Evolutionary conservation across 2,329 filamentous ascomycete genomes (phyloP).

Genomic region (Cryphonectria naterciae): DNA sequence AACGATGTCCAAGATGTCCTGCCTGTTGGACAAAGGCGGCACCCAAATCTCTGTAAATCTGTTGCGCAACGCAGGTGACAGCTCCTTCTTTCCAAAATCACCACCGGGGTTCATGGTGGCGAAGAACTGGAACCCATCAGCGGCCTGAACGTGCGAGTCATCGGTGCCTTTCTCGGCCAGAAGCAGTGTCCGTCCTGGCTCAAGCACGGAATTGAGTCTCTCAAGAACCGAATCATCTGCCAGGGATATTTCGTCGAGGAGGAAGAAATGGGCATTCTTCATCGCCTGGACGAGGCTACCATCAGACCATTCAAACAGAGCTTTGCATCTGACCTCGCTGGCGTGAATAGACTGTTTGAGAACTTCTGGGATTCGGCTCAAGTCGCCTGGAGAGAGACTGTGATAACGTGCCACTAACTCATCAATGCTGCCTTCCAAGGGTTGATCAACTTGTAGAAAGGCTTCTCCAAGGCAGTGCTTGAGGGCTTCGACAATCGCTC

Average conservation of each 20-base stretch:
- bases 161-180: slow-evolving; percentile 91
- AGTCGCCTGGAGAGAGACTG: slow-evolving; percentile 48
- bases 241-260: slow-evolving; percentile 96
- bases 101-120: slow-evolving; percentile 99
- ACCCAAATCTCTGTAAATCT: slow-evolving; percentile 99
- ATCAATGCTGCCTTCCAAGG: slow-evolving; percentile 50
- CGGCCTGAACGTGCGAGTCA: slow-evolving; percentile 77
- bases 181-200: slow-evolving; percentile 82
- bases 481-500: slow-evolving; percentile 70
- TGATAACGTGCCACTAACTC: slow-evolving; percentile 65
- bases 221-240: slow-evolving; percentile 97
- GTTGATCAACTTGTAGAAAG: slow-evolving; percentile 45
- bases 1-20: slow-evolving; percentile 89
- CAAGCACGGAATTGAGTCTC: slow-evolving; percentile 92
- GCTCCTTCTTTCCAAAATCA: slow-evolving; percentile 96
- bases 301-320: slow-evolving; percentile 95
- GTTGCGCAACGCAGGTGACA: slow-evolving; percentile 92
- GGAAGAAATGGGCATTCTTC: slow-evolving; percentile 85
- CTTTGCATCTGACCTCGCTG: slow-evolving; percentile 69
- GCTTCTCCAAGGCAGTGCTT: slow-evolving; percentile 60
- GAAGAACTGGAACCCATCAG: slow-evolving; percentile 87
- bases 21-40: slow-evolving; percentile 78
- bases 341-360: slow-evolving; percentile 51
- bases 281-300: slow-evolving; percentile 93
- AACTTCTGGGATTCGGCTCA: slow-evolving; percentile 51